Percentiles rank a stretch among this genome's conserved stretches.
Evolutionary conservation across 2,329 filamentous ascomycete species (phyloP).

Genomic region (Sporothrix phasma): DNA sequence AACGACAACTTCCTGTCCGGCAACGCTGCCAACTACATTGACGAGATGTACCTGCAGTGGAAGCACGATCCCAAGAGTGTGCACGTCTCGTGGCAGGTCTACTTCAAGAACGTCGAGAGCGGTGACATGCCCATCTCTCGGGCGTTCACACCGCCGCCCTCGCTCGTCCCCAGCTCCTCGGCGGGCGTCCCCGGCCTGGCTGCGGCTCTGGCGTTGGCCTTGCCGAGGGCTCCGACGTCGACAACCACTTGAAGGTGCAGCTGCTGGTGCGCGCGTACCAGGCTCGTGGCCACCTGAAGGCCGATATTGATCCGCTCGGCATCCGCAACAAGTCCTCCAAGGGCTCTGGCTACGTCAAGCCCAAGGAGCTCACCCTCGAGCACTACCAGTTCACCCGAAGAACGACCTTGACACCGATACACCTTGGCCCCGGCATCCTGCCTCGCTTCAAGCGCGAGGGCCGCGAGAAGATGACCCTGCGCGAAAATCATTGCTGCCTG

Average conservation of each 20-base stretch:
- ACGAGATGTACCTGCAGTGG: conserved; percentile 99
- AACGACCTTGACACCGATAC: conserved; percentile 90
- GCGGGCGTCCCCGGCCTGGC: conserved; percentile 66
- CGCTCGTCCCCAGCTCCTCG: conserved; percentile 71
- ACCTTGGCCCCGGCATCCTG: conserved; percentile 88
- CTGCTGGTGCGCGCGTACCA: conserved; percentile 95
- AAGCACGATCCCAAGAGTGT: conserved; percentile 87
- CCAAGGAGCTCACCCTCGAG: conserved; percentile 84
- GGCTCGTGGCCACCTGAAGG: conserved; percentile 95
- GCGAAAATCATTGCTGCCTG: conserved; percentile 89
- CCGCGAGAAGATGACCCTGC: conserved; percentile 90
- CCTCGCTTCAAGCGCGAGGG: conserved; percentile 84
- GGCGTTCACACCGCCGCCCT: conserved; percentile 92
- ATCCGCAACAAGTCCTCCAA: conserved; percentile 81
- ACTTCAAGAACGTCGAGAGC: conserved; percentile 99
- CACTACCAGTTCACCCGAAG: conserved; percentile 93
- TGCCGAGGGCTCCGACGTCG: conserved; percentile 68
- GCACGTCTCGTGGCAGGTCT: conserved; percentile 96
- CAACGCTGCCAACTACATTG: conserved; percentile 96
- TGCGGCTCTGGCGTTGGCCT: conserved; percentile 52
- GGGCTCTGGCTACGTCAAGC: conserved; percentile 76
- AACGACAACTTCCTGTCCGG: conserved; percentile 95
- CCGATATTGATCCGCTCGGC: conserved; percentile 89
- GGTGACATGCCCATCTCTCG: conserved; percentile 96
- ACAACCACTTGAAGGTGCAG: conserved; percentile 97